phyloP scores from a whole-genome alignment of 441 rosid species.

The Lepidium campestre region DNA sequence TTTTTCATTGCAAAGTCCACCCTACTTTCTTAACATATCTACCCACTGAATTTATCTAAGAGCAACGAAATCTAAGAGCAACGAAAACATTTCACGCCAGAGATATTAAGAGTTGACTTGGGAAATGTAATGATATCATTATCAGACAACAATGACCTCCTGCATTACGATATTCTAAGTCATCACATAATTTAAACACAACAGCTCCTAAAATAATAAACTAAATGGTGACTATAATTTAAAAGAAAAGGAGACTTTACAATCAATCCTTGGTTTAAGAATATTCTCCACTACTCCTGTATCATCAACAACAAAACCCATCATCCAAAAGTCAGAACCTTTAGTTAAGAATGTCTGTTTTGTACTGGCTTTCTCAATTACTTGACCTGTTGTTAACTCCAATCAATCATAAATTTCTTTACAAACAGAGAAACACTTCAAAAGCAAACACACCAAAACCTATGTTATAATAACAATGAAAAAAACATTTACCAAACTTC shows the following conservation, averaged over 20 bases:
- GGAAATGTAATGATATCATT: not conserved
- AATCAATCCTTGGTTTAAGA: not conserved
- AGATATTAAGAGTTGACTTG: slow-evolving; percentile 11
- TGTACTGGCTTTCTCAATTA: not conserved
- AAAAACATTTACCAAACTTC: too few relatives aligned
- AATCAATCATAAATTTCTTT: not conserved
- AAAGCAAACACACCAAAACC: too few relatives aligned
- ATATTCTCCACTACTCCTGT: slow-evolving; percentile 13
- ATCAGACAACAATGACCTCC: not conserved
- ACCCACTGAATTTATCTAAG: not conserved
- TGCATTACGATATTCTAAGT: not conserved
- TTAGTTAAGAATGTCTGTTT: not conserved
- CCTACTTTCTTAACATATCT: not conserved
- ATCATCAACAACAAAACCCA: not conserved
- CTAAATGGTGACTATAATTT: not conserved
- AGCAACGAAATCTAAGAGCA: not conserved
- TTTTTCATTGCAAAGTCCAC: not conserved
- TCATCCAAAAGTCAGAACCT: not conserved
- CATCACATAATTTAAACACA: not conserved
- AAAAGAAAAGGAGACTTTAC: not conserved
- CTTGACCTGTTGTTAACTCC: not conserved
- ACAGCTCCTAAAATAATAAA: not conserved
- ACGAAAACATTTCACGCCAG: not conserved
- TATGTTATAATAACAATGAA: too few relatives aligned
- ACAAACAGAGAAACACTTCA: not conserved